Base-by-base conservation (phyloP, 2,329 filamentous ascomycete genomes). In the Penicillium expansum region DNA sequence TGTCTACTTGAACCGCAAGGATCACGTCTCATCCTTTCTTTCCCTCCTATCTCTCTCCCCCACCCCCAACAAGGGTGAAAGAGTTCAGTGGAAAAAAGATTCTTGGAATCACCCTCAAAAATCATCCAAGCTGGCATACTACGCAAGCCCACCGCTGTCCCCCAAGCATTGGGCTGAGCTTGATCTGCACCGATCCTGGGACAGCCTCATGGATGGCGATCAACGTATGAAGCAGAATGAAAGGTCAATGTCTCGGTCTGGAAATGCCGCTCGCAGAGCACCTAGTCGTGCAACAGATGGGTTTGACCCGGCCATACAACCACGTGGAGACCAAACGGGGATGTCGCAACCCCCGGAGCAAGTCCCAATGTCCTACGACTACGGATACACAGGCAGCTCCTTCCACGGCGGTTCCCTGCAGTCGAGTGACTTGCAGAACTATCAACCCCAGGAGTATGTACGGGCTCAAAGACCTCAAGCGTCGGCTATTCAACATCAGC, bases 141-240 rank as follows among this genome's bases (percentile, higher is more conserved):
- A 85, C 79, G 80, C 81, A 69, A 82, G 80, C 67, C 82, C 81
- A 74, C 82, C 83, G 78, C 79, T 84, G 75, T 84, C 85, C 79
- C 86, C 85, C 79, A 82, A 82, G 78, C 82, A 84, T 79, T 83
- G 82, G 80, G 80, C 68, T 59, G 69, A 75, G 74, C 72, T 84
- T 72, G 81, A 83, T 80, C 80, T 82, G 76, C 79, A 78, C 77
- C 78, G 80, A 74, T 78, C 79, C 76, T 75, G 76, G 73, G 76
- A 80, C 75, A 75, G 78, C 74, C 76, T 78, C 70, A 94, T 94
- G 90, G 90, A 93, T 81, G 86, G 89, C 77, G 85, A 87, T 79
- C 84, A 84, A 76, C 85, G 85, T 71, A 83, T 86, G 80, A 88
- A 89, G 83, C 49, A 89, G 80, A 85, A 88, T 83, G 89, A 89